Evolutionary conservation across 129 eudicot genomes (phyloP).

Genomic region (Chrysanthemum makinoi): DNA sequence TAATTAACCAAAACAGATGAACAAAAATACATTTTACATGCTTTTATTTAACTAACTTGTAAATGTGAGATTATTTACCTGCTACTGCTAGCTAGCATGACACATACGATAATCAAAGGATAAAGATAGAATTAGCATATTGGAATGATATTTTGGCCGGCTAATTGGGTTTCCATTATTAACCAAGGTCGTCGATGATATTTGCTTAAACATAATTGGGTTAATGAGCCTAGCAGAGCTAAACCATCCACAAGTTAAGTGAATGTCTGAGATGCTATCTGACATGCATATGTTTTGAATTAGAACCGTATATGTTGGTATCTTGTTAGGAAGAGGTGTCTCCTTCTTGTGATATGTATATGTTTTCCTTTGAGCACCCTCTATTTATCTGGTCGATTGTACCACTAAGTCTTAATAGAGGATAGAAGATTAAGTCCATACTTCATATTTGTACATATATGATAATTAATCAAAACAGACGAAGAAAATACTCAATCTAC

Average conservation of each 20-base stretch:
- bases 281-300: constrained; percentile 50
- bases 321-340: constrained; percentile 55
- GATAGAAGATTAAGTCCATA: no score
- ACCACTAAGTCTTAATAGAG: not conserved
- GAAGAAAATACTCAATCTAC: no score
- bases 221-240: constrained; percentile 63
- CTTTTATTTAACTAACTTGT: no score
- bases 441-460: no score
- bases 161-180: constrained; percentile 50
- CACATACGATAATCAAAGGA: constrained; percentile 50
- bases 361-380: constrained; percentile 46
- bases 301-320: constrained; percentile 63
- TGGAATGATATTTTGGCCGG: constrained; percentile 50
- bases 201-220: constrained; percentile 45
- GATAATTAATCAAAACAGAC: no score
- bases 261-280: constrained; percentile 58
- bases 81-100: constrained; percentile 37
- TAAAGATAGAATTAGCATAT: constrained; percentile 59
- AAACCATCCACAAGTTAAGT: constrained; percentile 76
- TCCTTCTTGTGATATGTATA: constrained; percentile 54
- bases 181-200: constrained; percentile 54
- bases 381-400: constrained; percentile 14
- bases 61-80: no score
- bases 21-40: no score
- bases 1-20: no score